Evolutionary conservation across 2,329 filamentous ascomycete genomes (phyloP).

Genomic region (Diatrype stigma): DNA sequence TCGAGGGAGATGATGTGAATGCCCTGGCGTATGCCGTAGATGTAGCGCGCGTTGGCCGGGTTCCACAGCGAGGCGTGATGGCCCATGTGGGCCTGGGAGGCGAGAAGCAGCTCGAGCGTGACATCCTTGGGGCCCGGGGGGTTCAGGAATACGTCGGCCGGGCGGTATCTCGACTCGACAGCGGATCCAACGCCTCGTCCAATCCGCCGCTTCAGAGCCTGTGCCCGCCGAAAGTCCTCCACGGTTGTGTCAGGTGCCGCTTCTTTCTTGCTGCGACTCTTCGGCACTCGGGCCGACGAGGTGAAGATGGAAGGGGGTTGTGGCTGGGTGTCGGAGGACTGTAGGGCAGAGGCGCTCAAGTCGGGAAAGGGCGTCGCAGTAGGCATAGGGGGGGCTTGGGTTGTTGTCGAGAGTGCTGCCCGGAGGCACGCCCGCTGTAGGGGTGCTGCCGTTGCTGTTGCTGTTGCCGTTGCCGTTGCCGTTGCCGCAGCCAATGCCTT

Average conservation of each 20-base stretch:
- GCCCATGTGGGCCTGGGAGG: conserved; percentile 82
- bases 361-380: conserved; percentile 20
- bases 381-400: conserved; percentile 6
- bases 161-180: conserved; percentile 56
- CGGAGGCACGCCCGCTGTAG: conserved; percentile 35
- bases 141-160: conserved; percentile 61
- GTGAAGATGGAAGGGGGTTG: conserved; percentile 23
- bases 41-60: conserved; percentile 88
- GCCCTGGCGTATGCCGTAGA: conserved; percentile 82
- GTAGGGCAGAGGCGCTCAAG: conserved; percentile 14
- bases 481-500: conserved; percentile 38
- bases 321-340: conserved; percentile 13
- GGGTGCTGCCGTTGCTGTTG: conserved; percentile 26
- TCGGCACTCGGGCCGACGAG: conserved; percentile 10
- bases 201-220: conserved; percentile 42
- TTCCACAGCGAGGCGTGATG: conserved; percentile 93
- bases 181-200: conserved; percentile 42
- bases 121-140: conserved; percentile 77
- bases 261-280: not conserved
- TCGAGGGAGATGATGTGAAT: conserved; percentile 94
- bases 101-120: conserved; percentile 85
- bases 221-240: conserved; percentile 31
- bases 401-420: conserved; percentile 29
- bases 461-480: too few species aligned
- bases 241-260: conserved; percentile 28